A percentile compares a stretch with the other conserved stretches of the same genome.
Conservation (phyloP, 805 yeast species). For the Dipodascopsis tothii region DNA sequence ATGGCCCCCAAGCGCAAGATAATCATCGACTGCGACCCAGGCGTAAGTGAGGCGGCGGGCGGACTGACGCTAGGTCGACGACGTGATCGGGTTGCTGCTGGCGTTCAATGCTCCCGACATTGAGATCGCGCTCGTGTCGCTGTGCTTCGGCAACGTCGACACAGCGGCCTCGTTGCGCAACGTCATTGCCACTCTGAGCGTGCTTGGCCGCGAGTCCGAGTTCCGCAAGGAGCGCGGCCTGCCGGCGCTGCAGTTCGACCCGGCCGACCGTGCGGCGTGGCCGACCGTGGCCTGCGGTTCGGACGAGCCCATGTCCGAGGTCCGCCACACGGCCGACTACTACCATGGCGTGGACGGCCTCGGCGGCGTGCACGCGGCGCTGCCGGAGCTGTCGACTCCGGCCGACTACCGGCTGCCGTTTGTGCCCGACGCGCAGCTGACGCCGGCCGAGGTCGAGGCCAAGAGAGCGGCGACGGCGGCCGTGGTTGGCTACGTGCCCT, state of each 20-base stretch:
- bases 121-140: conserved; percentile 30
- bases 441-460: conserved; percentile 6
- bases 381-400: conserved; percentile 33
- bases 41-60: conserved; percentile 24
- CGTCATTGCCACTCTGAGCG: conserved; percentile 31
- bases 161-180: conserved; percentile 32
- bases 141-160: conserved; percentile 37
- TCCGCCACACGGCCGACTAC: conserved; percentile 32
- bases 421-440: conserved; percentile 5
- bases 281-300: conserved; percentile 34
- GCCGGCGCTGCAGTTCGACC: conserved; percentile 23
- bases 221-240: conserved; percentile 24
- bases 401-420: conserved; percentile 28
- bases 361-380: conserved; percentile 33
- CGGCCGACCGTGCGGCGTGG: conserved; percentile 17
- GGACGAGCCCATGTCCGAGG: conserved; percentile 27
- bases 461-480: conserved; percentile 6
- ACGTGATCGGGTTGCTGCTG: conserved; percentile 34
- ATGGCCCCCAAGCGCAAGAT: conserved; percentile 18
- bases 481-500: conserved; percentile 29
- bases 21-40: conserved; percentile 39
- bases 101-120: conserved; percentile 30
- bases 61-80: conserved; percentile 31
- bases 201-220: conserved; percentile 30
- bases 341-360: conserved; percentile 39